phyloP scores from a whole-genome alignment of 305 asterid genomes.

The Fraxinus xanthoxyloides region DNA sequence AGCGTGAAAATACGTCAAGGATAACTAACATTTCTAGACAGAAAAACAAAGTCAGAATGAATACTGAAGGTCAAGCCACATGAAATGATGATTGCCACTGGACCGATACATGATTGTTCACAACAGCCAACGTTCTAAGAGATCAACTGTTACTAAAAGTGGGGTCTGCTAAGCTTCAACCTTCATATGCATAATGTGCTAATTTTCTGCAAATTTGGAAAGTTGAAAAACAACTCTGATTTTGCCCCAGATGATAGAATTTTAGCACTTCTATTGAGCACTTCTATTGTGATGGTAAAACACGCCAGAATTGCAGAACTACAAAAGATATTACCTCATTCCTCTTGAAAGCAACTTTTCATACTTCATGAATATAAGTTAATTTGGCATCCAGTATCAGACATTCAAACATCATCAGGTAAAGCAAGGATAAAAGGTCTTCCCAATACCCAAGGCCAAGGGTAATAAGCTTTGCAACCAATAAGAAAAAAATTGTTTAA shows the following conservation, averaged over 20 bases:
- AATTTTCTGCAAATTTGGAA: not conserved
- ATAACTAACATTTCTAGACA: slow-evolving; percentile 19
- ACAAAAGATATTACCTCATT: not conserved
- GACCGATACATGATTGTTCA: not conserved
- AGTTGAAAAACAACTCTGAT: not conserved
- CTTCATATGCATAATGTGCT: not conserved
- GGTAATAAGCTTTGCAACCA: not conserved
- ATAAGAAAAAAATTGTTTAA: not conserved
- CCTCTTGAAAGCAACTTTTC: not conserved
- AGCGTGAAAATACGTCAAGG: slow-evolving; percentile 85
- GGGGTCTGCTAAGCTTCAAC: not conserved
- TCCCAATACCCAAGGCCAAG: not conserved
- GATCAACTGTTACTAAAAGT: not conserved
- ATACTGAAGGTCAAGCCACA: slow-evolving; percentile 13
- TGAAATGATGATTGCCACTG: slow-evolving; percentile 7
- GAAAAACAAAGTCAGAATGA: not conserved
- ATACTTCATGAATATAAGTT: not conserved
- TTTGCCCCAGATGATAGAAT: not conserved
- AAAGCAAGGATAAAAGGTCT: not conserved
- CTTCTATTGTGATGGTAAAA: not conserved
- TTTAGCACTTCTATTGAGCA: not conserved
- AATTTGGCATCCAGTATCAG: not conserved
- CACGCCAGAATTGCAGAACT: not conserved
- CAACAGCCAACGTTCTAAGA: not conserved
- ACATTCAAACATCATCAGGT: not conserved